Base-by-base conservation (phyloP, 495 filamentous ascomycete species). In the Aspergillus steynii region DNA sequence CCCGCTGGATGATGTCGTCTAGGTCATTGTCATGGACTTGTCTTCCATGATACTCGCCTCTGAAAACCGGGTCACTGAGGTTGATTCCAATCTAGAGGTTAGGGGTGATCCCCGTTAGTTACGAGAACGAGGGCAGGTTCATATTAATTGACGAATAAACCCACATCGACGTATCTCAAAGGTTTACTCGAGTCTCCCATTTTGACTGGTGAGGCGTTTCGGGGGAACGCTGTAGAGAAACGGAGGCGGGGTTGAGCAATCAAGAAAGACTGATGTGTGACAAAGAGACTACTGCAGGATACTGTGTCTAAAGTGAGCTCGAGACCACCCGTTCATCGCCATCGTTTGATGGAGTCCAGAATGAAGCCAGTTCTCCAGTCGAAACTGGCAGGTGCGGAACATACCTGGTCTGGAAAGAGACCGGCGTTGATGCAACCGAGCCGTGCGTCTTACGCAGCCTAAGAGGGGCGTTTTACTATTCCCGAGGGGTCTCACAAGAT, bases 51-150 rank as follows among this genome's bases (percentile, higher is more conserved):
- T 99, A 94, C 27, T 85, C 75, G 50, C 95, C 95, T 27, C 80
- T 79, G 75, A 93, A 99, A 63, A 96, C 88, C 28, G 89, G 86
- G 62, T 98, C 95, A 55, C 90, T 88, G 46, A 99, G 81, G 75
- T 99, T 99, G 79, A 99, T 97, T 42, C 95, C 95, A 57, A 98
- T 84, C 85, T 88, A 63, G 15, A 50, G 25, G 47, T 20, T 28
- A 51, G 14, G n/a, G 52, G 50, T 25, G 20, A 20, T 20, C 20
- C n/a, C 29, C 3, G 56, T 71, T 49, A 70, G 63, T 47, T 65
- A 60, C 32, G 37, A 46, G 9, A 8, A 27, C 10, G 2, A 55
- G n/a, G 25, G 46, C 28, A 34, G 25, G 10, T 26, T 29, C 7
- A 26, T 27, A 26, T 14, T 31, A 32, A 12, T 20, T 20, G 20